Evolutionary conservation across 345 rosid genomes (phyloP), one percentile per base, ranked within the genome.

Genomic region (Hibiscus tridactylites): DNA sequence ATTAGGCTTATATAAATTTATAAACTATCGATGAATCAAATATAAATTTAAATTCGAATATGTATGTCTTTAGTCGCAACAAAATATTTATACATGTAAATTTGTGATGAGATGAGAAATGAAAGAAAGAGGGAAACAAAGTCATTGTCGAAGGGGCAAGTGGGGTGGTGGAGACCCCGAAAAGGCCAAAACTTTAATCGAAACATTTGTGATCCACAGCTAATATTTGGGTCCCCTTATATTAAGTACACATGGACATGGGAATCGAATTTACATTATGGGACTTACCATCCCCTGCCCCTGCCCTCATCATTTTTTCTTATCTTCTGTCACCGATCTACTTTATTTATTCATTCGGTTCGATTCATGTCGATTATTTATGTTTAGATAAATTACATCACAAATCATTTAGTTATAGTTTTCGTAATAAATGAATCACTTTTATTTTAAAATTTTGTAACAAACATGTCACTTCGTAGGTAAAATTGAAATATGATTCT

Each of bases 191-290:
- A 12, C 35, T 61, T 79, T 39, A 73, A 73, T 53, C 15, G 49
- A 71, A 17, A 50, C 74, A 42, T 65, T 44, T 72, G 81, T 74
- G 82, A 76, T 50, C 21, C 74, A 81, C 84, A 81, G 86, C 86
- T 83, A 76, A 69, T 57, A 47, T 50, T 7, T 56, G 80, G 82
- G 82, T 69, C 76, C 84, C 76, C 44, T 1, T 7, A 39, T 8
- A 39, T 71, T 0, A 3, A 59, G 56, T 9, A 60, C 57, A 69
- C 39, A 47, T 4, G 53, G 31, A 69, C 39, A 47, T 4, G 53
- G 44, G 63, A 47, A 70, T 26, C 2, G 3, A 44, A 56, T 7
- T 50, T 16, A 15, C 56, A 19, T 56, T 56, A 19, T 17, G 49
- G n/a, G 17, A 9, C 21, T 24, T 16, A 59, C 62, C 8, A 26